Base-by-base conservation (phyloP, 352 stramenopile genomes). In the Globisporangium acanthophoron region DNA sequence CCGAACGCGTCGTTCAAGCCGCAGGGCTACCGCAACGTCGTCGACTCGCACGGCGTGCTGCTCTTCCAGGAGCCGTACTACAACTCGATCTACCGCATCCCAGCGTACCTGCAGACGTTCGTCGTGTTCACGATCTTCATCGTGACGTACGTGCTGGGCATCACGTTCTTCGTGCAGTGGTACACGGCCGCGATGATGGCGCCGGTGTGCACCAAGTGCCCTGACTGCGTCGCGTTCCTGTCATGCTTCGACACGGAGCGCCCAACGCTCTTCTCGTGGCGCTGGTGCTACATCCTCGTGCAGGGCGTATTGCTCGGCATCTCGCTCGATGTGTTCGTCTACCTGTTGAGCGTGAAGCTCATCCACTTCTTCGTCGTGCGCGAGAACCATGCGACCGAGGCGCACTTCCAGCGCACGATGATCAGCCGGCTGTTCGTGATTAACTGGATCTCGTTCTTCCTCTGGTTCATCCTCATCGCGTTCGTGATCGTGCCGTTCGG, bases 391-490 rank as follows among this genome's bases (percentile, higher is more conserved):
- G 78, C 71, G 41, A 92, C 80, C 7, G 82, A 92, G 24, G 78
- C 78, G 5, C 82, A 94, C 45, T 90, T 92, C 52, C 80, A 94
- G 40, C 71, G 80, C 16, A 90, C 85, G 54, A 92, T 92, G 82
- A 75, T 92, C 66, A 92, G 88, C 62, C 85, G 85, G 0, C 58
- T 94, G 13, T 96, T 96, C 54, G 73, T 78, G 21, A 94, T 96
- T 65, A 94, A 93, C 61, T 96, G 87, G 87, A 91, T 94, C 50
- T 93, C 85, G 18, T 94, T 94, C 58, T 96, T 96, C 57, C 64
- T 92, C 41, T 96, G 85, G 87, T 96, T 94, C 53, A 92, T 96
- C 54, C 61, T 94, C 44, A 92, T 96, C 39, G 82, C 87, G 9
- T 94, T 94, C 57, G 76, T 93, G 51, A 92, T 93, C 56, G 83